phyloP scores from a whole-genome alignment of 192 early-diverging fungal species.

The Cladochytrium replicatum region DNA sequence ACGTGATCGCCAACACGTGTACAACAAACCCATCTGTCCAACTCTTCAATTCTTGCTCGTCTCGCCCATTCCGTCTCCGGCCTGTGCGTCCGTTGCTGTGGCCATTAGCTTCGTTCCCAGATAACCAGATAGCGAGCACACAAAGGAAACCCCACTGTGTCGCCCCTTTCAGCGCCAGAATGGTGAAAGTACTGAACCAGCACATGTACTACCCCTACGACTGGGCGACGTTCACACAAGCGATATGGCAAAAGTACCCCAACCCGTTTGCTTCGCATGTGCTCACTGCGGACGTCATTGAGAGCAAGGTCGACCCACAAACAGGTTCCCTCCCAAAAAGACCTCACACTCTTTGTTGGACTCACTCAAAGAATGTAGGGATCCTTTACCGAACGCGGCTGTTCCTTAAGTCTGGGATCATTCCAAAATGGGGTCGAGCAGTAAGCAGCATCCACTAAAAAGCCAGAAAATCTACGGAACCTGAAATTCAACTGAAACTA shows the following conservation, averaged over 20 bases:
- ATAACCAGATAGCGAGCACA: no score
- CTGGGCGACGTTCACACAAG: slow-evolving; percentile 78
- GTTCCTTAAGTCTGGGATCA: slow-evolving; percentile 75
- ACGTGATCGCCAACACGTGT: no score
- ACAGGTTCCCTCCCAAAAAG: no score
- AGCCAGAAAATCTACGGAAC: slow-evolving; percentile 4
- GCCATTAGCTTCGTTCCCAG: no score
- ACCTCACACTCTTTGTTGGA: slow-evolving; percentile 3
- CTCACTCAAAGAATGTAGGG: slow-evolving; percentile 21
- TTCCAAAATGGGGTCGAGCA: slow-evolving; percentile 77
- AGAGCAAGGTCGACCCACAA: slow-evolving; percentile 64
- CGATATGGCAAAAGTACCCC: slow-evolving; percentile 91
- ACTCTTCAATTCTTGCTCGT: no score
- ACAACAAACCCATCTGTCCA: no score
- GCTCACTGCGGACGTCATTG: slow-evolving; percentile 84
- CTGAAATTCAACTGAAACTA: slow-evolving; percentile 19
- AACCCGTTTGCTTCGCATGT: slow-evolving; percentile 97
- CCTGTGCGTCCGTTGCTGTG: no score
- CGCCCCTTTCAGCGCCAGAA: no score
- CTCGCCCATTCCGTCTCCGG: no score
- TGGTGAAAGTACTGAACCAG: slow-evolving; percentile 7
- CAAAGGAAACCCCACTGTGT: no score
- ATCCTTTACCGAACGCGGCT: slow-evolving; percentile 78
- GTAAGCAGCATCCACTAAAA: slow-evolving; percentile 3
- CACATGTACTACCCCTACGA: slow-evolving; percentile 8